Evolutionary conservation across 2,329 filamentous ascomycete species (phyloP), one percentile per base, ranked within the genome.

Genomic region (Fusarium sp.): DNA sequence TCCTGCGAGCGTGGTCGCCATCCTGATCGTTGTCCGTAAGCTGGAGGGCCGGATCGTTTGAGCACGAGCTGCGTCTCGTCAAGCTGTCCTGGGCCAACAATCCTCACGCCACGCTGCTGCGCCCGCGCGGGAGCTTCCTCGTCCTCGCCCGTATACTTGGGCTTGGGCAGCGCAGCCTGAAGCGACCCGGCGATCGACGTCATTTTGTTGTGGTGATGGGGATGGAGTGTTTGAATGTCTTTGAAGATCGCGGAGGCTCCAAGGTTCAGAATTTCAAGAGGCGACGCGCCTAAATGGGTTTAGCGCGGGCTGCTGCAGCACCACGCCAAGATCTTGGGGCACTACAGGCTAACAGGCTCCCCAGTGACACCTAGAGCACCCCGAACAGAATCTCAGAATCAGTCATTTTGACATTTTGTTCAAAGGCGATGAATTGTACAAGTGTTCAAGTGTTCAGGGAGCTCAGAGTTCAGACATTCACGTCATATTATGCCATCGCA

Each of bases 1-100:
- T 98, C 95, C 73, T 93, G 90, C 45, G 89, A 89, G 79, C 96
- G 92, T 35, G 97, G 97, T 75, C 97, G 91, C 97, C 97, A 99
- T 89, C 94, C 94, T 81, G 90, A 85, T 79, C 97, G 93, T 81
- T 95, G 92, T 59, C 94, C 94, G 78, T 98, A 99, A 1, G 95
- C 88, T 11, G 97, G 97, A 68, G 95, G 95, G 20, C 95, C 95
- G 66, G 90, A 89, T 85, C 92, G 93, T 90, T 93, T 94, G 69
- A 97, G 83, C 20, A 97, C 93, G 76, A 98, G 88, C 82, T 98
- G 95, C 43, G 92, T 92, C 80, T 97, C 92, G 85, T 98, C 94
- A 75, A 97, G 88, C 79, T 96, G 91, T 78, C 90, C 91, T 61
- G 93, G 90, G 78, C 92, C 93, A 67, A 98, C 88, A 73, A 98